These are phyloP conservation scores for Maudiozyma saulgeensis DNA, from an alignment of 805 yeast species.

Conservation along the genomic window DNA sequence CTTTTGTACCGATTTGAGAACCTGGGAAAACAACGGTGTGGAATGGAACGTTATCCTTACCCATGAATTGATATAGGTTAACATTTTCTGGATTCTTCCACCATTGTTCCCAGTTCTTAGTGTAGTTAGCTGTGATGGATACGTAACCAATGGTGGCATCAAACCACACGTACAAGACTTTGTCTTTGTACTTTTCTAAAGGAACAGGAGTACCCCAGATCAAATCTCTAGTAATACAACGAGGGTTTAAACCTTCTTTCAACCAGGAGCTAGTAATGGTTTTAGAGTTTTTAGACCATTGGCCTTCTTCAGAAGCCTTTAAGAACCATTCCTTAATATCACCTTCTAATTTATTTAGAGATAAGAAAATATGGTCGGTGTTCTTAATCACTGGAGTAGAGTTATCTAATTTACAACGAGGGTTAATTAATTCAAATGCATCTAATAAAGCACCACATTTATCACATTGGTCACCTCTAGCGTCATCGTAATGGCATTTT, in stretches of 20 bases:
- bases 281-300: constrained; percentile 85
- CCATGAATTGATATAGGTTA: constrained; percentile 90
- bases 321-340: constrained; percentile 64
- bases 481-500: constrained; percentile 85
- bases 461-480: constrained; percentile 98
- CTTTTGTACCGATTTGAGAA: constrained; percentile 76
- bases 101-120: constrained; percentile 78
- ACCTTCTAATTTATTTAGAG: constrained; percentile 75
- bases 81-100: constrained; percentile 88
- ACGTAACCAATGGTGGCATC: constrained; percentile 96
- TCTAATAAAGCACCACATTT: constrained; percentile 81
- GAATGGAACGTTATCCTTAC: constrained; percentile 97
- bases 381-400: constrained; percentile 67
- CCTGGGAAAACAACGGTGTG: constrained; percentile 97
- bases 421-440: constrained; percentile 85
- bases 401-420: constrained; percentile 87
- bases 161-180: constrained; percentile 95
- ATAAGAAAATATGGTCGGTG: constrained; percentile 77
- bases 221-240: constrained; percentile 95
- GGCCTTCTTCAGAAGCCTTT: constrained; percentile 56
- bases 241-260: constrained; percentile 81
- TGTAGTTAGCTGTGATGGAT: constrained; percentile 89
- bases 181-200: constrained; percentile 67
- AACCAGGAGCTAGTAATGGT: constrained; percentile 88
- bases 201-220: constrained; percentile 98